phyloP scores from a whole-genome alignment of 2,329 filamentous ascomycete genomes.

The Podosphaera xanthii region DNA sequence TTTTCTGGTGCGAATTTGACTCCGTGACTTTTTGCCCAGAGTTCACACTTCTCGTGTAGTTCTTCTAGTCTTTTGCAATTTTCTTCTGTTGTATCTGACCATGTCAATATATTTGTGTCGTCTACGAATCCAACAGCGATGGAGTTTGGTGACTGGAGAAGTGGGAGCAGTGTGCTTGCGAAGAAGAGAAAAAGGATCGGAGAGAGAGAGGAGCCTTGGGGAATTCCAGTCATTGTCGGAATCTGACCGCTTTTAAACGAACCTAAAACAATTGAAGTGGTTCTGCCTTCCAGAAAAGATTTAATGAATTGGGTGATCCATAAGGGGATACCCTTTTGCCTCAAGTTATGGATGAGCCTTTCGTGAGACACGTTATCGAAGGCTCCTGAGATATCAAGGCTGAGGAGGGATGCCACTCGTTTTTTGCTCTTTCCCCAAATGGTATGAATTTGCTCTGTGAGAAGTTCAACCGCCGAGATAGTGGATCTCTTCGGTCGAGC shows the following conservation, averaged over 20 bases:
- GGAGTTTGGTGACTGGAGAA: not conserved
- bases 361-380: not conserved
- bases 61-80: not conserved
- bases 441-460: too few relatives aligned
- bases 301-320: not conserved
- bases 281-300: not conserved
- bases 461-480: too few relatives aligned
- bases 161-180: not conserved
- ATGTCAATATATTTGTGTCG: not conserved
- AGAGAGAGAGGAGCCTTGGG: not conserved
- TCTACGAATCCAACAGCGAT: not conserved
- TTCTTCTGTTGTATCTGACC: not conserved
- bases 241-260: not conserved
- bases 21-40: not conserved
- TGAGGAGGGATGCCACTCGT: not conserved
- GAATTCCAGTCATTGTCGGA: not conserved
- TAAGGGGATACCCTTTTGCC: not conserved
- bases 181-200: not conserved
- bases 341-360: not conserved
- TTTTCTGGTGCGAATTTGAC: not conserved
- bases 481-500: too few relatives aligned
- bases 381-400: not conserved
- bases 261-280: not conserved
- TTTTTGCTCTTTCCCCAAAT: not conserved
- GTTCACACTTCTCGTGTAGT: not conserved